Conservation (phyloP, 2,329 filamentous ascomycete genomes). For the Calonectria pauciramosa region DNA sequence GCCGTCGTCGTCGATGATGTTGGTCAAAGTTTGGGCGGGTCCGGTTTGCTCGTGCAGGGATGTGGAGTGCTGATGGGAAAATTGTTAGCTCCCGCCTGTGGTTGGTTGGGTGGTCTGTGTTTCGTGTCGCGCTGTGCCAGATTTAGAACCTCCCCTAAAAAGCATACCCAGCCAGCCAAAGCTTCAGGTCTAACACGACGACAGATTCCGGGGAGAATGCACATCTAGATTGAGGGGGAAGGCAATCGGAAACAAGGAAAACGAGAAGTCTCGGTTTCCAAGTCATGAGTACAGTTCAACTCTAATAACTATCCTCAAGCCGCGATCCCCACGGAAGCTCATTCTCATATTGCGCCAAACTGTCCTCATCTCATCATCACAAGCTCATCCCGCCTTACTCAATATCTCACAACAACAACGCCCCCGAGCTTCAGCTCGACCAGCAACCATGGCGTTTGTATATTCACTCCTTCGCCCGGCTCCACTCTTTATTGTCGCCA, state of each 20-base stretch:
- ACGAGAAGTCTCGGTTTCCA: background rate
- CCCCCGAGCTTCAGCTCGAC: background rate
- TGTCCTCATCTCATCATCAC: slow-evolving; percentile 40
- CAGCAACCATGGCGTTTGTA: slow-evolving; percentile 38
- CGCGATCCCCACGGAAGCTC: background rate
- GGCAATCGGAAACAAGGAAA: background rate
- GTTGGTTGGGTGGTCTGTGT: slow-evolving; percentile 10
- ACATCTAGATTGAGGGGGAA: background rate
- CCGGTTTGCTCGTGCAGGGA: slow-evolving; percentile 39
- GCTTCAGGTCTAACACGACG: slow-evolving; percentile 28
- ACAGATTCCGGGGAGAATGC: background rate
- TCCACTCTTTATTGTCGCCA: slow-evolving; percentile 69
- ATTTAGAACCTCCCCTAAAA: slow-evolving; percentile 24
- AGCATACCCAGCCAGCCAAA: slow-evolving; percentile 9
- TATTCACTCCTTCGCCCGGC: slow-evolving; percentile 49
- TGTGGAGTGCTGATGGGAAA: slow-evolving; percentile 31
- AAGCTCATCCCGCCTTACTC: slow-evolving; percentile 10
- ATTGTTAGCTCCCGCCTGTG: slow-evolving; percentile 40
- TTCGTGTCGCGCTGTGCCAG: slow-evolving; percentile 18
- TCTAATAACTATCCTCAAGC: background rate
- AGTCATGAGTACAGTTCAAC: slow-evolving; percentile 30
- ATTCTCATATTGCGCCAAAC: slow-evolving; percentile 36
- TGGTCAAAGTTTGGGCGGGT: slow-evolving; percentile 32
- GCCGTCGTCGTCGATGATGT: slow-evolving; percentile 30
- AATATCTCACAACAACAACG: slow-evolving; percentile 11